Base-by-base conservation (phyloP, 202 grass and related monocot species). In the Tripidium arundinaceum region DNA sequence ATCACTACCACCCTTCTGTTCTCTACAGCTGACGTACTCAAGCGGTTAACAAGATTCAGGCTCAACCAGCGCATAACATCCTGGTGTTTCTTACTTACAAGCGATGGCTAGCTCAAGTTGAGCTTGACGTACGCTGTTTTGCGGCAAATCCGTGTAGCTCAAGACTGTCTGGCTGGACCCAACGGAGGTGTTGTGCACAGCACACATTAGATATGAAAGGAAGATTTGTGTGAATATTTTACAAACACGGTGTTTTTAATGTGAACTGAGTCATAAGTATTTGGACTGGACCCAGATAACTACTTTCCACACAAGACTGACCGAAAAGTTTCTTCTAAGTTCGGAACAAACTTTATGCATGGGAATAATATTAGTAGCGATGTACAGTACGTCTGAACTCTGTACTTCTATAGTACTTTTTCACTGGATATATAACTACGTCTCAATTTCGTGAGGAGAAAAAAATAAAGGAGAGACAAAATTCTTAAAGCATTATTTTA, bases 81-180 rank as follows among this genome's bases (percentile, higher is more conserved):
- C 82, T 19, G 15, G 29, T 78, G 65, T 15, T 76, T 14, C 43
- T 79, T 42, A 31, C 67, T 57, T 72, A 34, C 11, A 79, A 64
- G 83, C 57, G 43, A 85, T 70, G 6, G 9, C 67, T 47, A 18
- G 45, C 45, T 47, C 45, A 73, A 79, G 18, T 72, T 73, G 42
- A 73, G 75, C 16, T 79, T 57, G 39, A 24, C 29, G 22, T 78
- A 16, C 21, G 33, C 31, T 72, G 14, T 22, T 79, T 79, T 57
- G 24, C 6, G 43, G 59, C 16, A 54, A 42, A 79, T 72, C 67
- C 33, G 18, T 38, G 57, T 68, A 72, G 57, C 58, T n/a, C 10
- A 52, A 25, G 11, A 12, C 6, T 52, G 47, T 0, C 47, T 43
- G 54, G 7, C 52, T 65, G 33, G 75, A 72, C 29, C 33, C 31